Base-by-base conservation (phyloP, 1,284 basidiomycete genomes). In the Psilocybe mexicana region DNA sequence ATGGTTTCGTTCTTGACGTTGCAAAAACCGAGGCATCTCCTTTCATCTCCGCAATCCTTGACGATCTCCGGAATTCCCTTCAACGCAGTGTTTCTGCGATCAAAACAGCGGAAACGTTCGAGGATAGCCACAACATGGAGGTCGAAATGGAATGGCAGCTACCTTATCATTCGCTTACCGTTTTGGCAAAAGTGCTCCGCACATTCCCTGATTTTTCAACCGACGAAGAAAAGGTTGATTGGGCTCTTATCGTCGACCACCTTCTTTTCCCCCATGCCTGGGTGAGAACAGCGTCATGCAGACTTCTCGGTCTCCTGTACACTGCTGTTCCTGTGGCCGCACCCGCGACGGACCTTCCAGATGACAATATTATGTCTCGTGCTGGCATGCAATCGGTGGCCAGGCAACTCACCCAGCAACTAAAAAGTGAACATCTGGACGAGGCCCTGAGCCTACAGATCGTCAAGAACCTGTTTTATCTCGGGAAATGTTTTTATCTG, bases 241-340 rank as follows among this genome's bases (percentile, higher is more conserved):
- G 94, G 94, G 65, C 74, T 23, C 70, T 78, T 0, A 78, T 97
- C 43, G 76, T 85, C 18, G 68, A 79, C 0, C 85, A 93, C 67
- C 81, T 98, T 2, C 79, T 93, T 7, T 98, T 90, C 75, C 95
- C 96, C 10, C 96, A 99, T 73, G 86, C 92, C 3, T 98, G 96
- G 96, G 94, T 97, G 1, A 88, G 96, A 35, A 86, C 86, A 11
- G 90, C 90, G 0, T 81, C 95, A 0, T 89, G 89, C 62, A 84
- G 93, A 46, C 78, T 95, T 6, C 72, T 98, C 1, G 93, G 93
- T 4, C 69, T 81, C 5, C 73, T 96, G 6, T 94, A 93, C 69
- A 78, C 82, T 10, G 72, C 76, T 1, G 70, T 79, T 0, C 79
- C 85, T 6, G 70, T 79, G 6, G 65, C 72, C 6, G 60, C 72